Evolutionary conservation across 2,329 filamentous ascomycete species (phyloP), one percentile per base, ranked within the genome.

Genomic region (Fusarium liriodendri): DNA sequence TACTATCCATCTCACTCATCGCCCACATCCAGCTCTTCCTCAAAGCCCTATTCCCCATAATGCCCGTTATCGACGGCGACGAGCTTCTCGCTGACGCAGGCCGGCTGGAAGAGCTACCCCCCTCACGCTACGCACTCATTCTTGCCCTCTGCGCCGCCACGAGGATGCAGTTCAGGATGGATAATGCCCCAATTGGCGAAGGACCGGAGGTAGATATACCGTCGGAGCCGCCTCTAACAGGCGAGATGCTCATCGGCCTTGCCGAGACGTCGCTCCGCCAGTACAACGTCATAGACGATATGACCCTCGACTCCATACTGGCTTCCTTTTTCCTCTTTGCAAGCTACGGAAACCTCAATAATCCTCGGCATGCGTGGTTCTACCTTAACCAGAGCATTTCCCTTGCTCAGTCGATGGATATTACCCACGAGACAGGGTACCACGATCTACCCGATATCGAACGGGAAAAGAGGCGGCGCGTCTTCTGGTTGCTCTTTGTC

Each of bases 401-500:
- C 0, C 72, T 81, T 11, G 77, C 79, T 0, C 75, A 79, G 13
- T 70, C 76, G 0, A 74, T 81, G 4, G 74, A 77, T 3, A 54
- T 81, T 1, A 78, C 79, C 6, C 69, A 67, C 9, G 80, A 81
- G 40, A 52, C 70, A 0, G 78, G 79, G 0, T 79, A 79, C 29
- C 35, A 69, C n/a, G 69, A 71, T 10, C 22, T 81, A 0, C 45
- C 74, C 1, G 66, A 75, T 4, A 62, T 38, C 1, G 79, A 81
- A 7, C 69, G 78, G 0, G 79, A 81, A 22, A 77, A 66, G 60
- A 73, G 79, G 29, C 67, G 80, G 7, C 76, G 80, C 0, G 74
- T 81, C 4, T 80, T 83, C 35, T 83, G 81, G 81, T 71, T 83
- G 0, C 54, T 83, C 0, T 83, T 82, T 60, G 81, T 83, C 0